A percentile compares a stretch with the other conserved stretches of the same genome.
phyloP scores from a whole-genome alignment of 2,329 filamentous ascomycete genomes.

The Pleurostoma richardsiae region DNA sequence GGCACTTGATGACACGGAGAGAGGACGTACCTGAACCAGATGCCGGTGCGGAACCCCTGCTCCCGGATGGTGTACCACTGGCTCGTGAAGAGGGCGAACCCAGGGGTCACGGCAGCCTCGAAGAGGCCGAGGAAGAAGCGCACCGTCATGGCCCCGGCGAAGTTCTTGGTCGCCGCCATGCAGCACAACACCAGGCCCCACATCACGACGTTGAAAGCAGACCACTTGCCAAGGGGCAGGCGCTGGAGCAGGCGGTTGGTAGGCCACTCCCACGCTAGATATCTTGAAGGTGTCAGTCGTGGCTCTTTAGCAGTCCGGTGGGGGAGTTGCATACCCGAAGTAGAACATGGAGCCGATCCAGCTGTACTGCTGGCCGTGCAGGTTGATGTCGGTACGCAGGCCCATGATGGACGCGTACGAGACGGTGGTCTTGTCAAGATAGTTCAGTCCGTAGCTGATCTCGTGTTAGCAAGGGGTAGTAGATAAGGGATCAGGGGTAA shows the following conservation, averaged over 20 bases:
- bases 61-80: constrained; percentile 71
- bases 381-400: constrained; percentile 43
- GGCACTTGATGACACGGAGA: neutral
- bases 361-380: constrained; percentile 56
- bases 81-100: constrained; percentile 62
- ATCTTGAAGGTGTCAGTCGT: constrained; percentile 3
- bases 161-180: constrained; percentile 58
- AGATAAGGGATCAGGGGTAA: too few species aligned
- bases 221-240: constrained; percentile 62
- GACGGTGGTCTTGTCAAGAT: constrained; percentile 38
- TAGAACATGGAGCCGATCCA: constrained; percentile 52
- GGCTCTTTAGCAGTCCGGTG: too few species aligned
- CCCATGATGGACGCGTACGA: constrained; percentile 50
- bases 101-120: constrained; percentile 64
- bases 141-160: constrained; percentile 56
- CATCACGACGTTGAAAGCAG: constrained; percentile 56
- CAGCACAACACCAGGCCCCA: constrained; percentile 55
- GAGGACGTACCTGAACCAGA: constrained; percentile 51
- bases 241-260: constrained; percentile 60
- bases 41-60: constrained; percentile 55
- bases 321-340: constrained; percentile 12
- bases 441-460: constrained; percentile 47
- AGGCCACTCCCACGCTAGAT: constrained; percentile 57
- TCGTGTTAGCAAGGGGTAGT: too few species aligned
- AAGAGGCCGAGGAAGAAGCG: constrained; percentile 65